Conservation (phyloP, 352 stramenopile genomes). For the Globisporangium splendens region DNA sequence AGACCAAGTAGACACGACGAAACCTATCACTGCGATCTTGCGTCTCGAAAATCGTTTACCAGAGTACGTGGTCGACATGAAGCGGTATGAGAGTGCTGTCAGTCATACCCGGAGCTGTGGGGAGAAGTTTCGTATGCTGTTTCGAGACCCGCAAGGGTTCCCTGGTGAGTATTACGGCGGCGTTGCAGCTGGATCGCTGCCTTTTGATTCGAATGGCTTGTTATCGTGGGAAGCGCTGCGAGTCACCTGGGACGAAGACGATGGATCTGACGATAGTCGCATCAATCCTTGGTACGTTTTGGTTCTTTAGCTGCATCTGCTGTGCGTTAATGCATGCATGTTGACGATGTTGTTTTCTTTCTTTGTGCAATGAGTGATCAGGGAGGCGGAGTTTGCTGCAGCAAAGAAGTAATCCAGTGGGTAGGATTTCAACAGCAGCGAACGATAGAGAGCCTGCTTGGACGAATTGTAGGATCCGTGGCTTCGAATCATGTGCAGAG, state of each 20-base stretch:
- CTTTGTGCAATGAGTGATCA: conserved; percentile 13
- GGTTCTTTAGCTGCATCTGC: neutral
- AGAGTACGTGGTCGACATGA: conserved; percentile 59
- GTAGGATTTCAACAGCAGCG: neutral
- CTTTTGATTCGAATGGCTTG: conserved; percentile 53
- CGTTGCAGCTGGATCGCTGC: conserved; percentile 59
- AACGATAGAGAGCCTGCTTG: neutral
- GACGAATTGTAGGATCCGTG: neutral
- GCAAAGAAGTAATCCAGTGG: conserved; percentile 9
- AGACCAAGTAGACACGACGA: conserved; percentile 13
- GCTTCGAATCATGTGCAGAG: neutral
- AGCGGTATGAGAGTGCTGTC: conserved; percentile 58
- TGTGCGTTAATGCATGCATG: conserved; percentile 2
- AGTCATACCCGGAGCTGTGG: conserved; percentile 14
- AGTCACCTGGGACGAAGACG: conserved; percentile 84
- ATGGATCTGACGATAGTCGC: conserved; percentile 73
- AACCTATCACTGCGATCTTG: conserved; percentile 57
- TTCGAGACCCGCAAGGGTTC: conserved; percentile 62
- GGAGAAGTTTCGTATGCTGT: conserved; percentile 41
- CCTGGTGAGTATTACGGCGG: conserved; percentile 72
- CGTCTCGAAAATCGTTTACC: conserved; percentile 79
- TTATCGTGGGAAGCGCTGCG: conserved; percentile 78
- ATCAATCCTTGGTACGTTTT: conserved; percentile 80
- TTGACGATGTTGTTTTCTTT: conserved; percentile 10
- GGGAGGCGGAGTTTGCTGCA: conserved; percentile 43